Percentiles rank a stretch among this genome's conserved stretches.
These are phyloP conservation scores for Collariella sp. DNA, from an alignment of 495 filamentous ascomycete species.

Conservation along the genomic window DNA sequence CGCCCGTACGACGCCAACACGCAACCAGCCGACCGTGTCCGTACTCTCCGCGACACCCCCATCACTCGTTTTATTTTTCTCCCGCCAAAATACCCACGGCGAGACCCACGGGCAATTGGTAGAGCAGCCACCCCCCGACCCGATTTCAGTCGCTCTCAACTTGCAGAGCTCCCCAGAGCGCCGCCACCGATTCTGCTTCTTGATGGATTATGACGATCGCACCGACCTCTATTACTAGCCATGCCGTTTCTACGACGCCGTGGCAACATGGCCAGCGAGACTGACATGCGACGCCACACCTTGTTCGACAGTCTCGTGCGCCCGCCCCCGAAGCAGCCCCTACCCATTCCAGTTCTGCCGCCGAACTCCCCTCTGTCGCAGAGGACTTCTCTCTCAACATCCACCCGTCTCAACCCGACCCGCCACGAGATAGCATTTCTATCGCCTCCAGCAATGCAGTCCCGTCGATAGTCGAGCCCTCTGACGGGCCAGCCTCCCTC, in stretches of 20 bases:
- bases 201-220: slow-evolving; percentile 36
- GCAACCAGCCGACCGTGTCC: not conserved
- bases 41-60: not conserved
- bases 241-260: slow-evolving; percentile 47
- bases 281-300: slow-evolving; percentile 41
- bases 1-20: not conserved
- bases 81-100: not conserved
- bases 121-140: not conserved
- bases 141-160: slow-evolving; percentile 1
- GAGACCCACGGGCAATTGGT: not conserved
- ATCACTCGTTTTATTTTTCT: not conserved
- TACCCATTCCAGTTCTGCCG: slow-evolving; percentile 11
- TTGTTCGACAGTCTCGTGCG: slow-evolving; percentile 27
- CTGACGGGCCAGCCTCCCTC: slow-evolving; percentile 29
- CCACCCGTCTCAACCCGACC: slow-evolving; percentile 13
- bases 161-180: not conserved
- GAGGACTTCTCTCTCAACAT: slow-evolving; percentile 15
- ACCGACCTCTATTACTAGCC: slow-evolving; percentile 16
- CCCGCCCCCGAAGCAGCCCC: slow-evolving; percentile 23
- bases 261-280: slow-evolving; percentile 42
- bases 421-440: slow-evolving; percentile 16
- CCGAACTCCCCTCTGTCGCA: slow-evolving; percentile 21
- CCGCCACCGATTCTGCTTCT: slow-evolving; percentile 23
- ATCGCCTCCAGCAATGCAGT: slow-evolving; percentile 18
- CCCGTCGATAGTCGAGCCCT: slow-evolving; percentile 25